Conservation (phyloP, 768 basidiomycete genomes). For the Scleroderma bovista region DNA sequence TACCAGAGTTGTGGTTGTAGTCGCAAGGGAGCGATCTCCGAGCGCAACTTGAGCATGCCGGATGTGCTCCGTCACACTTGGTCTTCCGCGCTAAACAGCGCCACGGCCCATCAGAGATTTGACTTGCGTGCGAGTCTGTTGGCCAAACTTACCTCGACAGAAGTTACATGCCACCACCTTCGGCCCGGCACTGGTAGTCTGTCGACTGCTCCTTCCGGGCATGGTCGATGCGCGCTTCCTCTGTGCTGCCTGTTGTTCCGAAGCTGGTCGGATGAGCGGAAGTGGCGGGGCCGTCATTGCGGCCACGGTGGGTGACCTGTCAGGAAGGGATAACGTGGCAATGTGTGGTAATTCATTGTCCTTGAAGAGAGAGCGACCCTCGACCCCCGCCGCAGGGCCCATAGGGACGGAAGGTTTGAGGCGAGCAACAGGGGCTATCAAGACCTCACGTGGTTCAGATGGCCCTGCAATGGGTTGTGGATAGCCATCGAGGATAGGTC, state of each 20-base stretch:
- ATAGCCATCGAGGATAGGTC: conserved; percentile 28
- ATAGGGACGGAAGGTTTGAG: conserved; percentile 22
- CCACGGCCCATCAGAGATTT: conserved; percentile 6
- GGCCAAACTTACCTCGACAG: conserved; percentile 61
- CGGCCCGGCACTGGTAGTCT: conserved; percentile 64
- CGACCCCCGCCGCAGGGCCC: conserved; percentile 16
- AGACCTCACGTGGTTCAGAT: conserved; percentile 43
- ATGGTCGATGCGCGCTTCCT: conserved; percentile 67
- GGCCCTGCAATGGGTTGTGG: conserved; percentile 25
- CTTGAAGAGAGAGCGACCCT: conserved; percentile 43
- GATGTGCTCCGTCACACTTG: conserved; percentile 83
- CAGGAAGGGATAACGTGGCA: conserved; percentile 59
- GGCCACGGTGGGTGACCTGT: conserved; percentile 45
- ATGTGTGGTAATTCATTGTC: conserved; percentile 70
- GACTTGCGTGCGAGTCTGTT: background rate
- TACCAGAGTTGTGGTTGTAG: conserved; percentile 62
- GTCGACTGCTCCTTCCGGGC: conserved; percentile 54
- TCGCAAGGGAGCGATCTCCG: conserved; percentile 72
- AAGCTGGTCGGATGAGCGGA: conserved; percentile 60
- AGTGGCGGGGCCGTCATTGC: conserved; percentile 59
- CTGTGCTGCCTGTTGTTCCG: conserved; percentile 62
- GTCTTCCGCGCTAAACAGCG: conserved; percentile 69
- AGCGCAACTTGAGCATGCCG: conserved; percentile 77
- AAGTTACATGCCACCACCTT: conserved; percentile 89
- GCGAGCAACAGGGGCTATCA: conserved; percentile 32